phyloP scores from a whole-genome alignment of 148 eudicot genomes.

The Nepenthes gracilis region DNA sequence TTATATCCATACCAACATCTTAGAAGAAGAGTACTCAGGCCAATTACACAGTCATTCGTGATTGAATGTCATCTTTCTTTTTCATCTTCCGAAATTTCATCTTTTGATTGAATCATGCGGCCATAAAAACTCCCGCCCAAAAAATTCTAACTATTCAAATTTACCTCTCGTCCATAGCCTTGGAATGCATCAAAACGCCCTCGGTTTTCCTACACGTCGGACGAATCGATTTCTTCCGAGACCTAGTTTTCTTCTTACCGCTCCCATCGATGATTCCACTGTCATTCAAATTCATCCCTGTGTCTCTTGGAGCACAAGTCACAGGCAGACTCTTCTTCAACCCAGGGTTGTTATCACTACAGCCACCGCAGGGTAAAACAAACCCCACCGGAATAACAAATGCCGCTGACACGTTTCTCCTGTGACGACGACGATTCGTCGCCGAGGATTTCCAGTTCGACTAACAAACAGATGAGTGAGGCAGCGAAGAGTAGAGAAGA shows the following conservation, averaged over 20 bases:
- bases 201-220: constrained; percentile 35
- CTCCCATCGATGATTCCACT: not conserved
- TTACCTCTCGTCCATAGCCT: constrained; percentile 5
- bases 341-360: not conserved
- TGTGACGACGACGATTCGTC: constrained; percentile 5
- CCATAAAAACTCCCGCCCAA: not conserved
- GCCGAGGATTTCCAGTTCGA: not conserved
- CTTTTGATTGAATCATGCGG: too few relatives aligned
- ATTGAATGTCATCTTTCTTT: too few relatives aligned
- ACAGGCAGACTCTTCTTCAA: constrained; percentile 29
- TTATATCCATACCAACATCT: too few relatives aligned
- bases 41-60: too few relatives aligned
- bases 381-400: constrained; percentile 2
- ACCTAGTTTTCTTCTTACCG: constrained; percentile 34
- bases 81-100: too few relatives aligned
- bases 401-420: constrained; percentile 1
- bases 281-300: not conserved
- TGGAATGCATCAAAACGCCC: constrained; percentile 29
- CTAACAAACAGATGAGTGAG: not conserved
- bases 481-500: constrained; percentile 3
- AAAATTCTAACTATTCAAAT: not conserved
- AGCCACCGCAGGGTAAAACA: constrained; percentile 2
- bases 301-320: constrained; percentile 9
- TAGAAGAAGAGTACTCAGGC: too few relatives aligned
- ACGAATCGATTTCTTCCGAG: constrained; percentile 41